Conservation (phyloP, 768 basidiomycete species). For the Arthromyces matolae region DNA sequence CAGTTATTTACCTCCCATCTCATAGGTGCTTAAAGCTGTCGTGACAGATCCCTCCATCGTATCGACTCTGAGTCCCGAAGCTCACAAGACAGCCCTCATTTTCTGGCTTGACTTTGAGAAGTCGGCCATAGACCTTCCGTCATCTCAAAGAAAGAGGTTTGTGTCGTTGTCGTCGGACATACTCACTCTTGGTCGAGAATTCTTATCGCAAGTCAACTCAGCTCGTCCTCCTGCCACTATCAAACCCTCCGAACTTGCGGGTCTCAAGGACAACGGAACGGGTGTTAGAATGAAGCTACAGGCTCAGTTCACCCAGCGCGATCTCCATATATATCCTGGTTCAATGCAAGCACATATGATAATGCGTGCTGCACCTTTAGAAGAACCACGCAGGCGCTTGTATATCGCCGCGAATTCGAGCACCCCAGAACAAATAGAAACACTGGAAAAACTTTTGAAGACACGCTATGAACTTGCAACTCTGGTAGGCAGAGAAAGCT, state of each 20-base stretch:
- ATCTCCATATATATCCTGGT: slow-evolving; percentile 78
- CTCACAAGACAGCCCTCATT: slow-evolving; percentile 83
- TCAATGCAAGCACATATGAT: slow-evolving; percentile 93
- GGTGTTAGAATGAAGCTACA: slow-evolving; percentile 70
- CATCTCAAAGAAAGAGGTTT: slow-evolving; percentile 72
- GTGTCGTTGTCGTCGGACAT: slow-evolving; percentile 90
- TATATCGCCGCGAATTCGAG: slow-evolving; percentile 83
- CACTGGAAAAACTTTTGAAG: slow-evolving; percentile 70
- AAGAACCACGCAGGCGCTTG: slow-evolving; percentile 76
- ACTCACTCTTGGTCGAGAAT: slow-evolving; percentile 80
- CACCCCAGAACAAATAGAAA: slow-evolving; percentile 67
- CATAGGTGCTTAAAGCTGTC: slow-evolving; percentile 67
- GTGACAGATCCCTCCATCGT: slow-evolving; percentile 66
- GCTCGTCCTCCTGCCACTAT: slow-evolving; percentile 66
- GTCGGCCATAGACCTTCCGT: slow-evolving; percentile 88
- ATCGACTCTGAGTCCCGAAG: slow-evolving; percentile 65
- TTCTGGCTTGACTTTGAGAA: slow-evolving; percentile 98
- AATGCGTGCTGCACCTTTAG: slow-evolving; percentile 81
- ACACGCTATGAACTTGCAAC: slow-evolving; percentile 80
- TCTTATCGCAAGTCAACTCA: slow-evolving; percentile 64
- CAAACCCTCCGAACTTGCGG: slow-evolving; percentile 63
- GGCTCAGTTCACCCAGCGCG: slow-evolving; percentile 71
- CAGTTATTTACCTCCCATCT: slow-evolving; percentile 17
- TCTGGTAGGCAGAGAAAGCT: slow-evolving; percentile 82
- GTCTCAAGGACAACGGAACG: slow-evolving; percentile 75